A percentile compares a stretch with the other conserved stretches of the same genome.
phyloP scores from a whole-genome alignment of 768 basidiomycete genomes.

The Boletellus sp. region DNA sequence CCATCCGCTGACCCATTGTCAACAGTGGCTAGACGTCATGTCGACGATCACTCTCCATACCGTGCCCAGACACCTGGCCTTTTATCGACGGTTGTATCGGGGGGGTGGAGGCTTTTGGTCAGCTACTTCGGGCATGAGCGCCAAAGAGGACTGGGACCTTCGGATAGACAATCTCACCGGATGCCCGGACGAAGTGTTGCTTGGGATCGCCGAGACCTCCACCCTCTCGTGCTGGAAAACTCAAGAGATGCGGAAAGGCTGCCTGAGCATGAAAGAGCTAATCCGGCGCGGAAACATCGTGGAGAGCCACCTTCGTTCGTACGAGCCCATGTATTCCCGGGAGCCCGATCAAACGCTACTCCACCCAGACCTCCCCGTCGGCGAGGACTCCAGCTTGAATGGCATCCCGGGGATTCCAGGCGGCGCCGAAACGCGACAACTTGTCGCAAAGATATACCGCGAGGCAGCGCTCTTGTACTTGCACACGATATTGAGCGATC shows the following conservation, averaged over 20 bases:
- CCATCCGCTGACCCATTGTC: constrained; percentile 15
- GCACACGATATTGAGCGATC: constrained; percentile 65
- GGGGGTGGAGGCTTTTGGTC: constrained; percentile 46
- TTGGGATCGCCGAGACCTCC: constrained; percentile 73
- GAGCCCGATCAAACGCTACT: constrained; percentile 35
- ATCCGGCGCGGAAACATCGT: constrained; percentile 69
- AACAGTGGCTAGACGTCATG: constrained; percentile 77
- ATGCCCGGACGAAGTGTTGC: constrained; percentile 74
- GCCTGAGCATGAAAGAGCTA: constrained; percentile 71
- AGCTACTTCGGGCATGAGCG: constrained; percentile 27
- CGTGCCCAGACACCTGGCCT: constrained; percentile 59
- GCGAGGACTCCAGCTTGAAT: constrained; percentile 16
- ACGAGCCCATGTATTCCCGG: constrained; percentile 29
- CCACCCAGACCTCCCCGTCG: constrained; percentile 38
- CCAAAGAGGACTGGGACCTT: constrained; percentile 41
- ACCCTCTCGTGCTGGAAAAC: constrained; percentile 73
- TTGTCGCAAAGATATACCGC: constrained; percentile 56
- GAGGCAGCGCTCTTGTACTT: constrained; percentile 67
- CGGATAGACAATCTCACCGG: constrained; percentile 70
- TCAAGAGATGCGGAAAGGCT: constrained; percentile 57
- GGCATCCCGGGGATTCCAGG: constrained; percentile 30
- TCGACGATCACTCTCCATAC: constrained; percentile 58
- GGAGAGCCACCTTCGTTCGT: constrained; percentile 58
- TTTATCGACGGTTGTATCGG: constrained; percentile 66
- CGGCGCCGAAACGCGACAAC: constrained; percentile 43